phyloP scores from a whole-genome alignment of 169 alveolate species.

The Theileria luwenshuni region DNA sequence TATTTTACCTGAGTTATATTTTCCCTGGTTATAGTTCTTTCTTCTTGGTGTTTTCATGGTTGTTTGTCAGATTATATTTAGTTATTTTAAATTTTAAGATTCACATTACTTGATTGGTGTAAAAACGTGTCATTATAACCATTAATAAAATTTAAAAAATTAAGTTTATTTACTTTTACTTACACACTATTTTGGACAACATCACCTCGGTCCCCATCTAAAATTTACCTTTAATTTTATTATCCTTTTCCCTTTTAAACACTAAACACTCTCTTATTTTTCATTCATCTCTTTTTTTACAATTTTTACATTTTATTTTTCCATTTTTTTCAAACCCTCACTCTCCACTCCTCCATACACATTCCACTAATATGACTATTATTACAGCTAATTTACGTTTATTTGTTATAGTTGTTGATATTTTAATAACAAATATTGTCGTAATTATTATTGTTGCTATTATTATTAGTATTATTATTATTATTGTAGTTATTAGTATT shows the following conservation, averaged over 20 bases:
- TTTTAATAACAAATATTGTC: too few relatives aligned
- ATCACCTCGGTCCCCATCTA: conserved; percentile 18
- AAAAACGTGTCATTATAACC: background rate
- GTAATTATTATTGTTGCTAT: too few relatives aligned
- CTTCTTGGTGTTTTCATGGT: conserved; percentile 21
- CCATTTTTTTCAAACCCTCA: background rate
- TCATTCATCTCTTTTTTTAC: background rate
- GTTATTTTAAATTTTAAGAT: background rate
- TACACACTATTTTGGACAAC: conserved; percentile 19
- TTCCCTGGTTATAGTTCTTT: background rate
- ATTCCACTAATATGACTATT: too few relatives aligned
- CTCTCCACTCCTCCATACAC: conserved; percentile 1
- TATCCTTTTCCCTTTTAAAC: background rate
- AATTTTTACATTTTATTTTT: background rate
- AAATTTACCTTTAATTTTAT: background rate
- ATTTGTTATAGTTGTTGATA: too few relatives aligned
- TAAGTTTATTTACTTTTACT: background rate
- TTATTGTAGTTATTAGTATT: background rate
- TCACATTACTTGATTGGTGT: background rate
- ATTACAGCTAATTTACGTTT: too few relatives aligned
- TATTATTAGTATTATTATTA: background rate
- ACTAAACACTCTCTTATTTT: too few relatives aligned
- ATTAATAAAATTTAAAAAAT: background rate
- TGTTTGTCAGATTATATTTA: background rate
- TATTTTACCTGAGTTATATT: conserved; percentile 11